phyloP scores from a whole-genome alignment of 1,284 basidiomycete genomes.

The Schizophyllum amplum region DNA sequence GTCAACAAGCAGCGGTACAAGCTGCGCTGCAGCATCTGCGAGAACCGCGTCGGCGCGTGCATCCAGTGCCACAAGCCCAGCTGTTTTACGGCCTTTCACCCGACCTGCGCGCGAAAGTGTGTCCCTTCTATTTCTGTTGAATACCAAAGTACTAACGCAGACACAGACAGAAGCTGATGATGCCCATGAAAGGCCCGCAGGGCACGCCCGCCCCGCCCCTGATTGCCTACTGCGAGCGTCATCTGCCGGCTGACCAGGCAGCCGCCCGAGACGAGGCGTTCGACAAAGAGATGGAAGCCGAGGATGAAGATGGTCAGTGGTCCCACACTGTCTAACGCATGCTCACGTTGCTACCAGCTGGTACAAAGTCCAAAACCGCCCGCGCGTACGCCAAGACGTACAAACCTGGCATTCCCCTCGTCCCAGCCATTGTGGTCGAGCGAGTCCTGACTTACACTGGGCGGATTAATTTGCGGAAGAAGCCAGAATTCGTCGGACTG shows the following conservation, averaged over 20 bases:
- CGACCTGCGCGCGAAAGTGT: constrained; percentile 78
- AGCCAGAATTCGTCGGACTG: constrained; percentile 67
- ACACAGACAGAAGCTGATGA: constrained; percentile 59
- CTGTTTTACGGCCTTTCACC: constrained; percentile 93
- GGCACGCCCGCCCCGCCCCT: constrained; percentile 64
- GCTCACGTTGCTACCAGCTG: constrained; percentile 13
- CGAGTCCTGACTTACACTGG: constrained; percentile 74
- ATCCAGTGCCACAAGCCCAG: constrained; percentile 92
- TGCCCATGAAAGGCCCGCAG: constrained; percentile 82
- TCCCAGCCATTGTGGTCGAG: constrained; percentile 67
- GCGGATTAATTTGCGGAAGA: constrained; percentile 71
- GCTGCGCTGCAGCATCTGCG: constrained; percentile 89
- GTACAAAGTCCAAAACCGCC: constrained; percentile 55
- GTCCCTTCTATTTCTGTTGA: background rate
- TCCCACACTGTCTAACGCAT: too few relatives aligned
- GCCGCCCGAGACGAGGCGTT: constrained; percentile 53
- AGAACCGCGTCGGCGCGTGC: constrained; percentile 75
- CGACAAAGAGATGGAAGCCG: constrained; percentile 37
- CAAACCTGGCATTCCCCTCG: constrained; percentile 69
- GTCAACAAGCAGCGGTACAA: constrained; percentile 94
- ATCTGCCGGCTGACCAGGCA: constrained; percentile 73
- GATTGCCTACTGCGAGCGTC: constrained; percentile 80
- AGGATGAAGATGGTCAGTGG: too few relatives aligned
- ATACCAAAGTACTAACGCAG: too few relatives aligned
- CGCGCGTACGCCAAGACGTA: constrained; percentile 78